A percentile compares a stretch with the other conserved stretches of the same genome.
phyloP scores from a whole-genome alignment of 2,329 filamentous ascomycete species.

The Pseudopithomyces maydicus region DNA sequence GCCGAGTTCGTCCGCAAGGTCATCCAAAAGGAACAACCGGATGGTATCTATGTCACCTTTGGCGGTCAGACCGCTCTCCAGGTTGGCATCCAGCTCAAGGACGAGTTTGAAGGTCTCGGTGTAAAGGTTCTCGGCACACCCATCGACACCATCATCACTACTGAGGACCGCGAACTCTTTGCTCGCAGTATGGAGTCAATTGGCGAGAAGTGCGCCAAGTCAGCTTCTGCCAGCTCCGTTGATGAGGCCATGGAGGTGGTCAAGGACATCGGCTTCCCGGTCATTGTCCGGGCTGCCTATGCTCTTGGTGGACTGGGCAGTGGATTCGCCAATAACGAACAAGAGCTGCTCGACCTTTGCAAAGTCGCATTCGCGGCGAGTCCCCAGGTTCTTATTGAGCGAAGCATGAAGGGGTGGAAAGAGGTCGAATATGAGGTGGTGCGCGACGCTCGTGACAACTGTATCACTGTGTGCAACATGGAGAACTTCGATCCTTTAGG shows the following conservation, averaged over 20 bases:
- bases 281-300: constrained; percentile 96
- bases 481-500: constrained; percentile 99
- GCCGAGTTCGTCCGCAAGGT: constrained; percentile 98
- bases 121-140: constrained; percentile 95
- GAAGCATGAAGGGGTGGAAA: constrained; percentile 99
- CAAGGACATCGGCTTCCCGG: constrained; percentile 90
- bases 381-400: constrained; percentile 94
- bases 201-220: constrained; percentile 96
- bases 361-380: constrained; percentile 93
- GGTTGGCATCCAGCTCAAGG: constrained; percentile 95
- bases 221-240: constrained; percentile 85
- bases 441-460: constrained; percentile 93
- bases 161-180: constrained; percentile 96
- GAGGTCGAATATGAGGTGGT: constrained; percentile 99
- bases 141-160: constrained; percentile 98
- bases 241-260: constrained; percentile 90
- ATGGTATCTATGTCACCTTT: constrained; percentile 97
- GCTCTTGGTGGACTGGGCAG: constrained; percentile 93
- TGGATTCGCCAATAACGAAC: constrained; percentile 89
- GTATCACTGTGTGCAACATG: constrained; percentile 99
- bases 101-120: constrained; percentile 90
- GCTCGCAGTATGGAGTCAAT: constrained; percentile 98
- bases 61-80: constrained; percentile 96
- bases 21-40: constrained; percentile 90
- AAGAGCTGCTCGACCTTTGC: constrained; percentile 84